Base-by-base conservation (phyloP, 2,329 filamentous ascomycete species). In the Cladosporium sp. region DNA sequence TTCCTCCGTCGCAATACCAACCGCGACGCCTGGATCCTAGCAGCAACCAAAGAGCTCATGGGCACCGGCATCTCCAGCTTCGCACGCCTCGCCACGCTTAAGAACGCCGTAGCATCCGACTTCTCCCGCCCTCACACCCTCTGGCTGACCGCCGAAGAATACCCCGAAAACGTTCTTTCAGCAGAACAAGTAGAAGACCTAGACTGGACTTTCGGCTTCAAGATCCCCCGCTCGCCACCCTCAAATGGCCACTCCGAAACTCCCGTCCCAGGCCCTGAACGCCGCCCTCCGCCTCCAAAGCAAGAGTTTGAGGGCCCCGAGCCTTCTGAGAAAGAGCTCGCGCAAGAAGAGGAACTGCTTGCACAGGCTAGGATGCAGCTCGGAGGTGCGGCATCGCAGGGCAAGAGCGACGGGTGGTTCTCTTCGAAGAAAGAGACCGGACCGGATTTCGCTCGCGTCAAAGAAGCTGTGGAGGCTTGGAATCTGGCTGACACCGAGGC, bases 201-300 rank as follows among this genome's bases (percentile, higher is more conserved):
- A 2, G 88, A 93, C 69, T 97, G 92, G 91, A 83, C 88, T 65
- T 90, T 97, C 70, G 94, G 93, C 56, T 97, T 97, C 73, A 78
- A 81, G 14, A 81, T 97, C 9, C 90, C 92, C 1, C 79, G 80
- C 49, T 75, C 78, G 19, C 75, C 77, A 11, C 78, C 82, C 3
- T 73, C 80, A 40, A 77, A 80, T 28, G 82, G 80, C 49, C 81
- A 82, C 61, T 82, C 82, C 14, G 77, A 81, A 64, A 82, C 84
- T 1, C 83, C 84, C 0, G 80, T 84, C 5, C 82, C 84, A 0
- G 81, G 82, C 1, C 82, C 84, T 1, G 82, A 87, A 66, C 78
- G 70, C 36, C 76, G 80, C 58, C 81, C 82, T 4, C 69, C 59
- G 63, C 73, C 66, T 52, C 76, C 73, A 52, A 77, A 80, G 58